These are phyloP conservation scores for Wickerhamiella brachini DNA, from an alignment of 805 yeast genomes.

Conservation along the genomic window DNA sequence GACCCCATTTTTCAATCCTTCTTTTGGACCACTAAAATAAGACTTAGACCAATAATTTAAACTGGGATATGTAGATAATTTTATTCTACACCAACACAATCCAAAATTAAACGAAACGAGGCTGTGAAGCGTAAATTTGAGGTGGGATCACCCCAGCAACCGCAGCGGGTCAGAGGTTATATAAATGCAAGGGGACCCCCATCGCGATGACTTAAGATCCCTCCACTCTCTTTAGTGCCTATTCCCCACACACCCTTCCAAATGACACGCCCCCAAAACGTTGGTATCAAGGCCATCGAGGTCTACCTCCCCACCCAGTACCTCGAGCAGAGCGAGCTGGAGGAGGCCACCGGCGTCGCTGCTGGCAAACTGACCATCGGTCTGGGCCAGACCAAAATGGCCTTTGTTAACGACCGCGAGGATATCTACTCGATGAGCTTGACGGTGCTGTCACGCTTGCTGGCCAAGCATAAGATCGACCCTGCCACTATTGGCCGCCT, in stretches of 20 bases:
- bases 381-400: slow-evolving; percentile 95
- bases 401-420: slow-evolving; percentile 93
- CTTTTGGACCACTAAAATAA: neutral
- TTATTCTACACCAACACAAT: no score
- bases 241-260: neutral
- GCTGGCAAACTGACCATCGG: slow-evolving; percentile 97
- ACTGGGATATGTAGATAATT: no score
- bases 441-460: slow-evolving; percentile 68
- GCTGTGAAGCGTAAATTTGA: neutral
- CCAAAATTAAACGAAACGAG: neutral
- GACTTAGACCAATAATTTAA: neutral
- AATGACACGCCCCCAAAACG: slow-evolving; percentile 47
- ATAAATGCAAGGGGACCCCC: neutral
- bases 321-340: slow-evolving; percentile 82
- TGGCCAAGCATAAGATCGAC: slow-evolving; percentile 74
- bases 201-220: neutral
- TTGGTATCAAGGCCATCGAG: slow-evolving; percentile 96
- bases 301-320: slow-evolving; percentile 69
- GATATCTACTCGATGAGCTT: slow-evolving; percentile 90
- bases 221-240: neutral
- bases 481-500: slow-evolving; percentile 74
- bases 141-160: neutral
- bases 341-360: slow-evolving; percentile 70
- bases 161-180: neutral
- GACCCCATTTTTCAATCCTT: neutral